Conservation (phyloP, 495 filamentous ascomycete species). For the Glarea lozoyensis region DNA sequence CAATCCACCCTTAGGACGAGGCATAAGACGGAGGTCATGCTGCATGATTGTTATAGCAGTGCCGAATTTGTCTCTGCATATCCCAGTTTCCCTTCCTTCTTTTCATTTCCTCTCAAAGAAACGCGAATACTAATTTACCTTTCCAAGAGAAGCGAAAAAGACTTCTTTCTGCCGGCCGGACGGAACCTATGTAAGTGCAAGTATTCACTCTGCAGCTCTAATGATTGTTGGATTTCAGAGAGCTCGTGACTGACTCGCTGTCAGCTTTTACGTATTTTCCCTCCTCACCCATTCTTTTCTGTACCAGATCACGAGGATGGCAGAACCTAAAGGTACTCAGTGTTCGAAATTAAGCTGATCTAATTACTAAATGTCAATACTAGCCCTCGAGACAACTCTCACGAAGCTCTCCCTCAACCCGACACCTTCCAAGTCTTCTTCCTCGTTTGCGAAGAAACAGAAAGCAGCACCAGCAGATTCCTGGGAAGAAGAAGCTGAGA, state of each 20-base stretch:
- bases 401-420: conserved; percentile 16
- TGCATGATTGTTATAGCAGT: too few relatives aligned
- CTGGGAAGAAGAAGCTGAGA: conserved; percentile 19
- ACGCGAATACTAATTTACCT: too few relatives aligned
- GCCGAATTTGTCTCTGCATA: too few relatives aligned
- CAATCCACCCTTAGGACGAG: not conserved
- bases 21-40: not conserved
- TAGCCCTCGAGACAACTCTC: conserved; percentile 20
- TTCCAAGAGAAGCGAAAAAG: too few relatives aligned
- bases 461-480: conserved; percentile 16
- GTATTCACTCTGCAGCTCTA: not conserved
- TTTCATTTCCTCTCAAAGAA: too few relatives aligned
- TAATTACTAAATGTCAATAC: conserved; percentile 1
- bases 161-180: too few relatives aligned
- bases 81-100: too few relatives aligned
- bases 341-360: not conserved
- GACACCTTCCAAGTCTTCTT: conserved; percentile 8
- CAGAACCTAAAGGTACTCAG: conserved; percentile 8
- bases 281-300: too few relatives aligned
- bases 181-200: too few relatives aligned
- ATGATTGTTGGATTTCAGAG: not conserved
- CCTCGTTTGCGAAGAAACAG: conserved; percentile 9
- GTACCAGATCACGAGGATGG: conserved; percentile 5
- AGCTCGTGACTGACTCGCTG: not conserved
- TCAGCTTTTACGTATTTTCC: too few relatives aligned